Percentiles rank a stretch among this genome's conserved stretches.
phyloP scores from a whole-genome alignment of 305 asterid genomes.

The Plantago rigida region DNA sequence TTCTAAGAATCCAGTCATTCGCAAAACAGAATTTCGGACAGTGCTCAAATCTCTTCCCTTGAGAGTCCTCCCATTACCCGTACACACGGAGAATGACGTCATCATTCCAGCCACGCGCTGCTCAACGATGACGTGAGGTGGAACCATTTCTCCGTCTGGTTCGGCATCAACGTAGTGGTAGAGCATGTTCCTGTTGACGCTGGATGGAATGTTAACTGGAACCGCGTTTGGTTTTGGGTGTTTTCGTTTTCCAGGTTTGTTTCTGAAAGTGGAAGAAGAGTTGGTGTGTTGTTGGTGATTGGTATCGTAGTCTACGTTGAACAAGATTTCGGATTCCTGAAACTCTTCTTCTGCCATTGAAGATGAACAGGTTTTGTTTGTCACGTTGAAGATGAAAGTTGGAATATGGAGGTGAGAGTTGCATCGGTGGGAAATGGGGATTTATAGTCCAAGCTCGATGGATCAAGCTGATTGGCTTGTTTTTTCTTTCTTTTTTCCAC shows the following conservation, averaged over 20 bases:
- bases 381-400: no score
- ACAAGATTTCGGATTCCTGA: constrained; percentile 42
- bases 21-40: constrained; percentile 56
- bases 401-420: no score
- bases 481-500: no score
- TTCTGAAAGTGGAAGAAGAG: neutral
- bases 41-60: constrained; percentile 68
- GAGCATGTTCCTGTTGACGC: constrained; percentile 29
- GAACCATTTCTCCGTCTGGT: constrained; percentile 46
- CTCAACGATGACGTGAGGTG: constrained; percentile 53
- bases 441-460: no score
- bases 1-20: constrained; percentile 66
- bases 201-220: constrained; percentile 40
- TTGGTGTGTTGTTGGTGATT: neutral
- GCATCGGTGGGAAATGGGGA: no score
- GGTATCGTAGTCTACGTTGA: constrained; percentile 11
- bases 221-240: constrained; percentile 22
- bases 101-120: constrained; percentile 39
- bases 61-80: constrained; percentile 60
- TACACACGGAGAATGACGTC: constrained; percentile 55
- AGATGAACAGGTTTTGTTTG: neutral
- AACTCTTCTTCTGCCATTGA: constrained; percentile 44
- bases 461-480: no score
- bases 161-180: constrained; percentile 29
- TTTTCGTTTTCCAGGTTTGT: constrained; percentile 16